Percentiles rank a stretch among this genome's conserved stretches.
phyloP scores from a whole-genome alignment of 495 filamentous ascomycete species.

The Aspergillus bertholletiae region DNA sequence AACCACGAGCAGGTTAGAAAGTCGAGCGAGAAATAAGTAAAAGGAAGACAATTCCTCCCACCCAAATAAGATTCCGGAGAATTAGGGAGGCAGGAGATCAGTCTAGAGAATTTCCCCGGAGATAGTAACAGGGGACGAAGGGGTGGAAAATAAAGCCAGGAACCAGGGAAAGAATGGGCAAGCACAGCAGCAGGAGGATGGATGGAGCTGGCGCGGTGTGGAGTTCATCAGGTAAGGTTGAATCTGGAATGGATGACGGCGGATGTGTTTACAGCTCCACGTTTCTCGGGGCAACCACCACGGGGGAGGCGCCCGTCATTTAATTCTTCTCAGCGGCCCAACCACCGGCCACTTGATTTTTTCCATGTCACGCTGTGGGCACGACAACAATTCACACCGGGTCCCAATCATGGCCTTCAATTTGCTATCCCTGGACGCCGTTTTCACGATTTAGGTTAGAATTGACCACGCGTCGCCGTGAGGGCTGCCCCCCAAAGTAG shows the following conservation, averaged over 20 bases:
- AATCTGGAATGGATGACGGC: constrained; percentile 22
- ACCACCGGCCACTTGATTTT: neutral
- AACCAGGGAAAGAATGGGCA: constrained; percentile 13
- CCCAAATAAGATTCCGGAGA: neutral
- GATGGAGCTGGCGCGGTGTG: constrained; percentile 20
- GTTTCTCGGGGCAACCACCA: constrained; percentile 46
- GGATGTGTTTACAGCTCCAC: constrained; percentile 41
- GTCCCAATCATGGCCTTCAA: no score
- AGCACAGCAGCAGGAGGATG: constrained; percentile 16
- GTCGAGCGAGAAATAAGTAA: neutral
- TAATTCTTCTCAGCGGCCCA: no score
- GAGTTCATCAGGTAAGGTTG: constrained; percentile 26
- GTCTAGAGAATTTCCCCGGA: constrained; percentile 1
- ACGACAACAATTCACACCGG: no score
- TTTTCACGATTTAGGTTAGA: no score
- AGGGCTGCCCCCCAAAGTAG: no score
- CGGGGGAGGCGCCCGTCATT: no score
- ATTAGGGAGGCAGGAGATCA: neutral
- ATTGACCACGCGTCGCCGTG: no score
- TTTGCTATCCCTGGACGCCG: no score
- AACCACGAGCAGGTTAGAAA: constrained; percentile 9
- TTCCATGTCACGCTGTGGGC: no score
- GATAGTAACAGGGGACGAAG: constrained; percentile 6
- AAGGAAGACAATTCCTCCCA: neutral
- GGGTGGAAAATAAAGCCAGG: constrained; percentile 10